These are phyloP conservation scores for Trichoderma afroharzianum DNA, from an alignment of 2,329 filamentous ascomycete genomes.

Conservation along the genomic window DNA sequence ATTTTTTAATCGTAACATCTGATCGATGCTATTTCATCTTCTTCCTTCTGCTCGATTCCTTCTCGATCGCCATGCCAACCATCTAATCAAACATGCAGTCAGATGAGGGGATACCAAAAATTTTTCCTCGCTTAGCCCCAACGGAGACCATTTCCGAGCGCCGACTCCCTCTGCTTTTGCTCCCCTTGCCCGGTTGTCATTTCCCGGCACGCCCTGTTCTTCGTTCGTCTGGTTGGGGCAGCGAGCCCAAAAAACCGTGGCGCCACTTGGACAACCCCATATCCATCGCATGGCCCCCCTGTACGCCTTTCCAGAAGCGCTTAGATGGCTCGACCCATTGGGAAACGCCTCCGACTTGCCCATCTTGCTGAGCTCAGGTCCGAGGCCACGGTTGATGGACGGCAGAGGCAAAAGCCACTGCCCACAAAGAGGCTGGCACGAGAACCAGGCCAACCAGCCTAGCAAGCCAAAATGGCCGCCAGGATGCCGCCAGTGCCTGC, in stretches of 20 bases:
- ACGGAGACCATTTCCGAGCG: constrained; percentile 16
- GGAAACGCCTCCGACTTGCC: constrained; percentile 14
- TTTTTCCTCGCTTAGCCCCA: constrained; percentile 13
- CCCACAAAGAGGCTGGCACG: constrained; percentile 3
- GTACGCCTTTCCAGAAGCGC: constrained; percentile 2
- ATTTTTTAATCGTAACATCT: background rate
- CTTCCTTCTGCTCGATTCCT: background rate
- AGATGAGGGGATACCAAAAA: constrained; percentile 5
- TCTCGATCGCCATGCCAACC: background rate
- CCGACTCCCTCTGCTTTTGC: background rate
- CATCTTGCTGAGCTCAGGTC: constrained; percentile 14
- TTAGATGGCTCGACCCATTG: constrained; percentile 10
- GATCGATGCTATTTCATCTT: background rate
- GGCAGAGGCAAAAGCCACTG: constrained; percentile 2
- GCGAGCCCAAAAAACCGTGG: constrained; percentile 15
- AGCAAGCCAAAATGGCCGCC: constrained; percentile 1
- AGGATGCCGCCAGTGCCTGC: background rate
- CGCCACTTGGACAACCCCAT: constrained; percentile 16
- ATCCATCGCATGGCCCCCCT: constrained; percentile 18
- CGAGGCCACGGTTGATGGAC: constrained; percentile 6
- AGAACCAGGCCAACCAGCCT: background rate
- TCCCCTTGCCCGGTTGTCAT: constrained; percentile 11
- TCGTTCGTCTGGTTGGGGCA: constrained; percentile 9
- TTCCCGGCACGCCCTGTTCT: constrained; percentile 13
- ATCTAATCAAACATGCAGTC: constrained; percentile 1